Evolutionary conservation across 2,329 filamentous ascomycete species (phyloP), one percentile per base, ranked within the genome.

Genomic region (Clonostachys rhizophaga): DNA sequence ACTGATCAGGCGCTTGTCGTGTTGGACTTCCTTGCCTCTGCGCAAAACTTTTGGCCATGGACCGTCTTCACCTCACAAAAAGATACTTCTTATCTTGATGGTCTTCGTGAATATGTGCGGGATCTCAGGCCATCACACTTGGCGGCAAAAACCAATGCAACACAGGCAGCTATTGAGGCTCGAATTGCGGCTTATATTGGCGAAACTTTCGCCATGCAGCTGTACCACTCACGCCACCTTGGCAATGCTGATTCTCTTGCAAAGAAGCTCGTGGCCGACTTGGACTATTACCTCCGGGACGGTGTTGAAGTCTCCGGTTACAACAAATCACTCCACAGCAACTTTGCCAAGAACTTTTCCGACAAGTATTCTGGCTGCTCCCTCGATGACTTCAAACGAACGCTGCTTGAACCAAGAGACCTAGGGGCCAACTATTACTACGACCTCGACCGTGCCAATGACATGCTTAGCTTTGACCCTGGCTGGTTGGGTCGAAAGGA

Each of bases 11-110:
- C 85, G 5, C 71, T 91, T 18, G 83, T 87, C 1, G 83, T 96
- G 56, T 75, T 99, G 14, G 85, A 92, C 56, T 97, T 97, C 62
- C 82, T 96, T 36, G 84, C 89, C 3, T 83, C 87, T 4, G 89
- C 92, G 5, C 91, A 96, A 60, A 94, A 96, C 63, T 89, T 91
- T 60, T 97, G 92, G 92, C 87, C 91, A 2, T 96, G 92, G 89
- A 91, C 90, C 2, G 91, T 95, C 48, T 86, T 89, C 48, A 84
- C 87, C 37, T 71, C 95, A 35, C 82, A 87, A 51, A 84, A 84
- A 49, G 87, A 95, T 57, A 76, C 79, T 1, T 72, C 75, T 1
- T 92, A 96, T 58, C 78, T 96, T 48, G 74, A 81, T 40, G 81
- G 82, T 47, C 76, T 96, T 16, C 79, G 88, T 16, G 74, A 77